These are phyloP conservation scores for Colletotrichum tamarilloi DNA, from an alignment of 2,329 filamentous ascomycete genomes.

Conservation along the genomic window DNA sequence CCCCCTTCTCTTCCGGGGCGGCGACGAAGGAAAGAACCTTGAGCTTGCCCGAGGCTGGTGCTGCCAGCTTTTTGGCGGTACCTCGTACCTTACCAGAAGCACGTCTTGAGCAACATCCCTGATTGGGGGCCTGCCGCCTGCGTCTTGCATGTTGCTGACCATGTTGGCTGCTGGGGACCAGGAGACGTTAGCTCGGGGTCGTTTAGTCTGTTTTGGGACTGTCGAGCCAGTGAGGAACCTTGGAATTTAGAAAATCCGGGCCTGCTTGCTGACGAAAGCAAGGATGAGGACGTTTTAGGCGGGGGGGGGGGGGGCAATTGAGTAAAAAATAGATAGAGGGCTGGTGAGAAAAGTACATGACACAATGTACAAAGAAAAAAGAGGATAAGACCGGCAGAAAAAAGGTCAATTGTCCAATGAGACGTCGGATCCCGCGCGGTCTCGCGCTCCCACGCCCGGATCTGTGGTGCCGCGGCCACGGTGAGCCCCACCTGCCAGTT, in stretches of 20 bases:
- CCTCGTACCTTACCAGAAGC: background rate
- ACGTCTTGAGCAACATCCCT: background rate
- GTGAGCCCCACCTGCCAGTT: background rate
- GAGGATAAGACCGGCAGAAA: conserved; percentile 6
- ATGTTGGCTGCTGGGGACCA: conserved; percentile 22
- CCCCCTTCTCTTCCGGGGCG: background rate
- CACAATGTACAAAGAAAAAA: background rate
- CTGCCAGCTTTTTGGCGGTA: background rate
- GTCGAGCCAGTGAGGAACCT: conserved; percentile 12
- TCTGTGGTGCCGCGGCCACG: conserved; percentile 16
- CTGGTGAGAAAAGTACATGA: background rate
- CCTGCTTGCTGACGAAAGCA: conserved; percentile 17
- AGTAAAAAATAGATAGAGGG: background rate
- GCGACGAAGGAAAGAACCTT: background rate
- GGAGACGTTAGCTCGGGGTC: background rate
- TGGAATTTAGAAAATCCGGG: conserved; percentile 31
- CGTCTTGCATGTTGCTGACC: background rate
- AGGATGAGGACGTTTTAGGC: conserved; percentile 1
- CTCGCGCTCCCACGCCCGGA: background rate
- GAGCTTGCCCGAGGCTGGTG: background rate
- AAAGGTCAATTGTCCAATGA: conserved; percentile 26
- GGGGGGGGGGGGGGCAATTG: background rate
- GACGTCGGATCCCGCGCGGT: conserved; percentile 5
- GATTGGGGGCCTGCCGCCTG: background rate
- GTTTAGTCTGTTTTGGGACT: background rate